phyloP scores from a whole-genome alignment of 192 early-diverging fungal species.

The Paraglomus occultum region DNA sequence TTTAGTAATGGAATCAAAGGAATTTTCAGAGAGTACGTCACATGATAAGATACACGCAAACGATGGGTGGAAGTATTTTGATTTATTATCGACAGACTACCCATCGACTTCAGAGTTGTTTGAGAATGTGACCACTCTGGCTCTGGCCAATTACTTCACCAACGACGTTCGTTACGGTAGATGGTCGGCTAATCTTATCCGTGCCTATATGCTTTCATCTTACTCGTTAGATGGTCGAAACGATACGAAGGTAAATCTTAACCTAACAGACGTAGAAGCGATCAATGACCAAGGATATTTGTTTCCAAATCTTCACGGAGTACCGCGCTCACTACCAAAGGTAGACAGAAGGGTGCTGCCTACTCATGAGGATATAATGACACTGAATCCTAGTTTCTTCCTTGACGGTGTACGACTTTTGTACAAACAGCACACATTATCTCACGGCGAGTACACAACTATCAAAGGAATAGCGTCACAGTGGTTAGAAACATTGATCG shows the following conservation, averaged over 20 bases:
- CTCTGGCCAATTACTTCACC: conserved; percentile 50
- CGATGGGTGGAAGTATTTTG: too few species aligned
- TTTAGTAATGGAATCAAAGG: conserved; percentile 35
- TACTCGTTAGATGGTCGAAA: too few species aligned
- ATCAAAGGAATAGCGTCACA: conserved; percentile 48
- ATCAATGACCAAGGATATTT: conserved; percentile 57
- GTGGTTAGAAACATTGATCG: conserved; percentile 50
- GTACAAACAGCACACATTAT: conserved; percentile 44
- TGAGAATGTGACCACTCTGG: conserved; percentile 50
- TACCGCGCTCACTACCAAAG: conserved; percentile 47
- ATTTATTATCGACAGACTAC: background rate
- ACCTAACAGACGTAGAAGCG: conserved; percentile 44
- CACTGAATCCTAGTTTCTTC: conserved; percentile 35
- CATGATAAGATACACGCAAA: conserved; percentile 35
- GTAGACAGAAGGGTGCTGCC: too few species aligned
- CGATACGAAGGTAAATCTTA: too few species aligned
- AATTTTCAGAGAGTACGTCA: background rate
- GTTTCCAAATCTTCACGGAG: conserved; percentile 49
- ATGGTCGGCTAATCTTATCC: conserved; percentile 49
- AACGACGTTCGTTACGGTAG: conserved; percentile 51
- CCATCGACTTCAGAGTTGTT: conserved; percentile 37
- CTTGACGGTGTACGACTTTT: conserved; percentile 52
- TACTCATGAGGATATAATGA: conserved; percentile 43
- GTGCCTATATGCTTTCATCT: conserved; percentile 46
- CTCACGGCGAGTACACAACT: conserved; percentile 55